Evolutionary conservation across 805 yeast genomes (phyloP).

Genomic region (Metschnikowia henanensis): DNA sequence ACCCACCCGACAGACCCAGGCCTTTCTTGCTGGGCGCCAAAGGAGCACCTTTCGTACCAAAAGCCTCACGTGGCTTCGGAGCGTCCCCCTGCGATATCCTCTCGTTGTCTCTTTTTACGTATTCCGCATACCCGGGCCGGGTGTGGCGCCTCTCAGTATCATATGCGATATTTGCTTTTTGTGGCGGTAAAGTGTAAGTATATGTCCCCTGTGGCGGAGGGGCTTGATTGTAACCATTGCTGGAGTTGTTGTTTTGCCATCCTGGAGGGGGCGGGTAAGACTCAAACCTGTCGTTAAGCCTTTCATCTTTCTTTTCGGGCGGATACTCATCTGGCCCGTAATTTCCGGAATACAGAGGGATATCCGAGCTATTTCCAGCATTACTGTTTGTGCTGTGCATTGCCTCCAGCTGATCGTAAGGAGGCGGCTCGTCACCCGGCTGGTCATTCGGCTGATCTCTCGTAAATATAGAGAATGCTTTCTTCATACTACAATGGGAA

Average conservation of each 20-base stretch:
- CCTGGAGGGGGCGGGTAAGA: not conserved
- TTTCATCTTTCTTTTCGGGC: constrained; percentile 12
- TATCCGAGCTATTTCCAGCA: not conserved
- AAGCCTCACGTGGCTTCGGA: constrained; percentile 28
- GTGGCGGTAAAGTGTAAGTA: constrained; percentile 30
- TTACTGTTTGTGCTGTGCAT: not conserved
- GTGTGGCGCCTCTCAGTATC: constrained; percentile 35
- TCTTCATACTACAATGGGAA: too few species aligned
- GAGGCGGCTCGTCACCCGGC: constrained; percentile 15
- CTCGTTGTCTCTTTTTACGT: constrained; percentile 30
- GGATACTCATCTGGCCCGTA: constrained; percentile 20
- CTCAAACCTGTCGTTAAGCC: not conserved
- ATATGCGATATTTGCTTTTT: constrained; percentile 34
- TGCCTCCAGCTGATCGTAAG: constrained; percentile 18
- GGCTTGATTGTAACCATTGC: not conserved
- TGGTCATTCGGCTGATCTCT: too few species aligned
- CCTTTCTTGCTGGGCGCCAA: constrained; percentile 31
- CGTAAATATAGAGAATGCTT: not conserved
- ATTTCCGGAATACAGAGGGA: constrained; percentile 6
- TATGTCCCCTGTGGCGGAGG: constrained; percentile 5
- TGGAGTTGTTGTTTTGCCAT: not conserved
- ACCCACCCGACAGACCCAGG: constrained; percentile 24
- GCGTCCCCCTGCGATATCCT: constrained; percentile 31
- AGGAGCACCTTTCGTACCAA: constrained; percentile 35
- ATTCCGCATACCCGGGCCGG: constrained; percentile 39